Base-by-base conservation (phyloP, 2,329 filamentous ascomycete genomes). In the Ascochyta pisi region DNA sequence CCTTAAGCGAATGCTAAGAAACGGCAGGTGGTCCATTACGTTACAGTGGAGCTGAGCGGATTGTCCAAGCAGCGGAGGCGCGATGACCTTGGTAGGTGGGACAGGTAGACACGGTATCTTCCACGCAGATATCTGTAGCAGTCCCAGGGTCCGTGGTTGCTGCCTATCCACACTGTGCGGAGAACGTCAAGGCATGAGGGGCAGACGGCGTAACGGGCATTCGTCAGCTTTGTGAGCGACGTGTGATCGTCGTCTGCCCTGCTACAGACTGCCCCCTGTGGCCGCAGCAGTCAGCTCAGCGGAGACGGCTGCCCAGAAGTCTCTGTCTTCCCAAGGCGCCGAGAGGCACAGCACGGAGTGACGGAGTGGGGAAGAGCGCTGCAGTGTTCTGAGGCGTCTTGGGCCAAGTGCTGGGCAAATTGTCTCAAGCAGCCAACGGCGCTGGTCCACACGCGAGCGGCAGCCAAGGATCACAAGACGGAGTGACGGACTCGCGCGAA, bases 41-140 rank as follows among this genome's bases (percentile, higher is more conserved):
- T 70, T 66, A 52, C 50, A 60, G 66, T 70, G 69, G 69, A 72
- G 65, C 60, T 63, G 66, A 67, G 65, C 67, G 65, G 70, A 67
- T 40, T 56, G 54, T 64, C 64, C 63, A 67, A 60, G 64, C 52
- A 67, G 45, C 47, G 62, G 53, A 56, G 54, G 54, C 52, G 51
- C 39, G 42, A 37, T 47, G 52, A 44, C 51, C 54, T 58, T 61
- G 61, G 60, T 54, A 50, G 54, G 56, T 52, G 53, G 53, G 55
- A 34, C 50, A 53, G 57, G 43, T 44, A 50, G 50, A 26, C 31
- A 56, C 53, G 47, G 53, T 43, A 56, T 43, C 47, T 55, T 69
- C 62, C 58, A 64, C 57, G 58, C 55, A 62, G 45, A 51, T 50
- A 19, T 19, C 19, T 19, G 19, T 19, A 47, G 48, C 43, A 59